A percentile compares a stretch with the other conserved stretches of the same genome.
Evolutionary conservation across 768 basidiomycete species (phyloP).

Genomic region (Mycena vulgaris): DNA sequence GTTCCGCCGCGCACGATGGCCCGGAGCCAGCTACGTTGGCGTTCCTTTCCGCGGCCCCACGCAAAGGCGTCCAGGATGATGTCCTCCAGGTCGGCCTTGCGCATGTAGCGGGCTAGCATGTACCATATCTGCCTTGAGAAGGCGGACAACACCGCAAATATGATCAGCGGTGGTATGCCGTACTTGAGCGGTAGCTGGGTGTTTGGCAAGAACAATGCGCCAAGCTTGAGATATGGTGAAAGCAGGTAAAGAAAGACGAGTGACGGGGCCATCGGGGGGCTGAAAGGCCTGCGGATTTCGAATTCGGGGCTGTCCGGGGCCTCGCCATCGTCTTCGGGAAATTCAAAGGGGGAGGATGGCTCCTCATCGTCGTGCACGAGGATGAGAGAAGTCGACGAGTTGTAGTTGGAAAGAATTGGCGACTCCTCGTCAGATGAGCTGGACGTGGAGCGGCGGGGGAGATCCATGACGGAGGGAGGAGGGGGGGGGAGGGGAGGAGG

Average conservation of each 20-base stretch:
- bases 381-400: conserved; percentile 71
- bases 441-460: conserved; percentile 36
- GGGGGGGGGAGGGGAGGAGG: background rate
- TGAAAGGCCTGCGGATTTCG: conserved; percentile 57
- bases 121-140: conserved; percentile 82
- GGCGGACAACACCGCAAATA: conserved; percentile 71
- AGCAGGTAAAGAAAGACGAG: conserved; percentile 80
- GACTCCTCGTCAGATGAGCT: conserved; percentile 41
- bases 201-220: conserved; percentile 74
- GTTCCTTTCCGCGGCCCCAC: conserved; percentile 67
- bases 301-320: conserved; percentile 61
- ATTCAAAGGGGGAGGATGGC: conserved; percentile 56
- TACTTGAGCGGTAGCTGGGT: conserved; percentile 63
- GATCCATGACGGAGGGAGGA: conserved; percentile 17
- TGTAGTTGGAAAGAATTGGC: conserved; percentile 47
- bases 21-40: conserved; percentile 60
- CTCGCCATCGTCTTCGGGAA: conserved; percentile 65
- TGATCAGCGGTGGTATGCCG: conserved; percentile 63
- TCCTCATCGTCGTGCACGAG: conserved; percentile 73
- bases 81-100: conserved; percentile 76
- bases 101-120: conserved; percentile 81
- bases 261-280: conserved; percentile 70
- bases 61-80: conserved; percentile 75
- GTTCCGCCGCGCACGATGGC: conserved; percentile 60
- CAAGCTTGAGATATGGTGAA: conserved; percentile 78